Conservation (phyloP, 768 basidiomycete genomes). For the Pulveroboletus ravenelii region DNA sequence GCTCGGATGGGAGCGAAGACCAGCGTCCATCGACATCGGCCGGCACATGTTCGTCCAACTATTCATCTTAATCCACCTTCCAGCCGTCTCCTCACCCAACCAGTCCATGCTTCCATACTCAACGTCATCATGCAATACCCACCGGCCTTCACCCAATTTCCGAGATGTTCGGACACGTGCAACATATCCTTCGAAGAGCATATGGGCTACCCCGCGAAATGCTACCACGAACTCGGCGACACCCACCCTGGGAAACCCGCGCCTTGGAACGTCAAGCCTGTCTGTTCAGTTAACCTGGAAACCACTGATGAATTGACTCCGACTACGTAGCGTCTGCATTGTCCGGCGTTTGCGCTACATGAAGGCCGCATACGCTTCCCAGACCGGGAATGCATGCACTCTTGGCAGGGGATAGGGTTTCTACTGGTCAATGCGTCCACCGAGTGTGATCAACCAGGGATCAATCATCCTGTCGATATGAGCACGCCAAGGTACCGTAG, state of each 20-base stretch:
- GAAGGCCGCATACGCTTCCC: conserved; percentile 10
- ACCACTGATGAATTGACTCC: conserved; percentile 3
- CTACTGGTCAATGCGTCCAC: background rate
- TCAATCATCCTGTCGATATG: conserved; percentile 2
- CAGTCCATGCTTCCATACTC: background rate
- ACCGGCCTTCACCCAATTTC: conserved; percentile 14
- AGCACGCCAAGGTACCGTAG: conserved; percentile 1
- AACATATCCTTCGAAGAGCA: conserved; percentile 7
- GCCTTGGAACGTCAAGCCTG: conserved; percentile 4
- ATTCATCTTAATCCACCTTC: background rate
- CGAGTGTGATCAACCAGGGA: background rate
- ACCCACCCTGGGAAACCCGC: conserved; percentile 1
- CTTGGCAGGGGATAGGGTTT: background rate
- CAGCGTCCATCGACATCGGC: conserved; percentile 6
- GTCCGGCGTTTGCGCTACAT: background rate
- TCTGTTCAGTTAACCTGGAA: conserved; percentile 8
- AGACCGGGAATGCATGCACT: conserved; percentile 3
- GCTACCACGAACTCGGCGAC: conserved; percentile 6
- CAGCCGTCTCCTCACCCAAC: conserved; percentile 1
- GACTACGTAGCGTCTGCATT: conserved; percentile 4
- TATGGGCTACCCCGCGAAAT: conserved; percentile 4
- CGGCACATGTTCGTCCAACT: conserved; percentile 6
- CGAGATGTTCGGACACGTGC: conserved; percentile 9
- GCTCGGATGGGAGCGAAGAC: background rate
- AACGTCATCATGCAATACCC: conserved; percentile 9